These are phyloP conservation scores for Penicillium sp. DNA, from an alignment of 2,329 filamentous ascomycete species.

Conservation along the genomic window DNA sequence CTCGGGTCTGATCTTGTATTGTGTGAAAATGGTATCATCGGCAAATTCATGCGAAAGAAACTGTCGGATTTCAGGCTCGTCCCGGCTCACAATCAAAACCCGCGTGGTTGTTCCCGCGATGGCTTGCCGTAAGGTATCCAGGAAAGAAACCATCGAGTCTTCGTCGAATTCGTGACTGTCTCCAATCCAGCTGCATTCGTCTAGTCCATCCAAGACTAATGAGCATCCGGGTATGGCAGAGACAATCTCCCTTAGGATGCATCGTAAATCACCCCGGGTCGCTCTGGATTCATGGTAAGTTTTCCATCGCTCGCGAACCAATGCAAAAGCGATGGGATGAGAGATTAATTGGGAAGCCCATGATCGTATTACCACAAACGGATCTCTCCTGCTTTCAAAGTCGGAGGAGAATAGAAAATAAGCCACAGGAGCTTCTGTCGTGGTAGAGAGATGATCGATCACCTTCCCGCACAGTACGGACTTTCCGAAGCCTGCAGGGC, in stretches of 20 bases:
- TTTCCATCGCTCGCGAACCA: background rate
- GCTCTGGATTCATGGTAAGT: background rate
- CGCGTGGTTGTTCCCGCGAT: constrained; percentile 1
- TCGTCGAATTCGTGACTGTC: background rate
- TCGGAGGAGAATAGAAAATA: constrained; percentile 8
- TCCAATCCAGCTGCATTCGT: constrained; percentile 3
- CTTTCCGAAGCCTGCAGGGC: constrained; percentile 10
- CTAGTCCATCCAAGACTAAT: constrained; percentile 5
- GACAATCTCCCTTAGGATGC: background rate
- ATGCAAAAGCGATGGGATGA: background rate
- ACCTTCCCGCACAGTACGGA: constrained; percentile 6
- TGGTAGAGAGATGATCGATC: constrained; percentile 2
- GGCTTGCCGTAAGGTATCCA: background rate
- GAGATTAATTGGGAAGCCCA: constrained; percentile 6
- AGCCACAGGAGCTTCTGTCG: background rate
- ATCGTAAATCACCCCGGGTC: background rate
- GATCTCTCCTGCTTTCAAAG: constrained; percentile 3
- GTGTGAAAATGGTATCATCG: background rate
- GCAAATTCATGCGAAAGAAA: background rate
- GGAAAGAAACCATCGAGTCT: background rate
- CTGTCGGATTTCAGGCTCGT: constrained; percentile 7
- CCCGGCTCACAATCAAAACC: constrained; percentile 6
- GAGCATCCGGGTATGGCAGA: constrained; percentile 1
- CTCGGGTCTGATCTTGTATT: constrained; percentile 3
- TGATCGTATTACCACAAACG: constrained; percentile 3